Percentiles rank a stretch among this genome's conserved stretches.
These are phyloP conservation scores for Arctium minus DNA, from an alignment of 129 eudicot species.

Conservation along the genomic window DNA sequence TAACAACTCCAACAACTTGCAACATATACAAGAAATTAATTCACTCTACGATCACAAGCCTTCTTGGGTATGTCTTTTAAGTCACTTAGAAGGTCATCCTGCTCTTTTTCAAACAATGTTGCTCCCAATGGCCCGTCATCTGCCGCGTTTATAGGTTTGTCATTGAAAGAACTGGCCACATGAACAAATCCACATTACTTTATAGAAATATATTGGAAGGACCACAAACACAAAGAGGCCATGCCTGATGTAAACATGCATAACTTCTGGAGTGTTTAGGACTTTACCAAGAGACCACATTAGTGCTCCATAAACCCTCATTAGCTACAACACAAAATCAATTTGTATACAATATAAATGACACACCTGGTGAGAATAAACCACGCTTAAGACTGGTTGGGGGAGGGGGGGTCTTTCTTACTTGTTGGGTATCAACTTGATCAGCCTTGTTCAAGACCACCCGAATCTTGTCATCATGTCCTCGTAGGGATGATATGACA, in stretches of 20 bases:
- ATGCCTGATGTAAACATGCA: slow-evolving; percentile 93
- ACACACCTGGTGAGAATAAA: background rate
- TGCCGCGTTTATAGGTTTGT: slow-evolving; percentile 64
- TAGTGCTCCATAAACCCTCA: slow-evolving; percentile 95
- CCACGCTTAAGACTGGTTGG: background rate
- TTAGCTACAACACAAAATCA: slow-evolving; percentile 44
- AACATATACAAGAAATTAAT: slow-evolving; percentile 24
- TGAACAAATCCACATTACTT: background rate
- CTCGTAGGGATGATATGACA: slow-evolving; percentile 80
- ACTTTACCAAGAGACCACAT: slow-evolving; percentile 99
- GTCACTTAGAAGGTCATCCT: slow-evolving; percentile 81
- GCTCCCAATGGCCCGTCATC: slow-evolving; percentile 74
- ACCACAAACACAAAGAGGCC: slow-evolving; percentile 1
- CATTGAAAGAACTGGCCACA: slow-evolving; percentile 74
- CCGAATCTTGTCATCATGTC: slow-evolving; percentile 95
- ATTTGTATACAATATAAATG: background rate
- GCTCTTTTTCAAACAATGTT: slow-evolving; percentile 87
- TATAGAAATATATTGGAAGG: background rate
- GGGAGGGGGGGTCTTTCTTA: slow-evolving; percentile 15
- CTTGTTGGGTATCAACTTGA: slow-evolving; percentile 98
- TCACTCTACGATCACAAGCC: slow-evolving; percentile 95
- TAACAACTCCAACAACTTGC: background rate
- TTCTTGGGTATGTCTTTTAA: slow-evolving; percentile 92
- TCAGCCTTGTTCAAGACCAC: slow-evolving; percentile 96
- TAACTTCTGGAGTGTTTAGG: slow-evolving; percentile 86